A percentile compares a stretch with the other conserved stretches of the same genome.
Conservation (phyloP, 345 rosid species). For the Acer negundo region DNA sequence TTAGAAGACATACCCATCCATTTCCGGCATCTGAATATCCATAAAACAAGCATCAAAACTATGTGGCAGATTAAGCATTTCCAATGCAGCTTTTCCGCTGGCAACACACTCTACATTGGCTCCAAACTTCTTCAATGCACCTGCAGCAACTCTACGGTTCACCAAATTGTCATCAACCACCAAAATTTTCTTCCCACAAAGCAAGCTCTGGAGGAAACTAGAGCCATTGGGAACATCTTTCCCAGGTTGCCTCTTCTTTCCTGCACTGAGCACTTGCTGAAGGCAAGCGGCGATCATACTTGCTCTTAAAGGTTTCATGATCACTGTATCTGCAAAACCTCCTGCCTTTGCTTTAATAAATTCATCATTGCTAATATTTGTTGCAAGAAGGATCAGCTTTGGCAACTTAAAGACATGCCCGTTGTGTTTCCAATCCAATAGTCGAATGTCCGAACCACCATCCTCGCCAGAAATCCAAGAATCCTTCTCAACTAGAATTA, state of each 20-base stretch:
- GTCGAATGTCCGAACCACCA: conserved; percentile 31
- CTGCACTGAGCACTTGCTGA: conserved; percentile 73
- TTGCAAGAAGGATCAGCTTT: conserved; percentile 73
- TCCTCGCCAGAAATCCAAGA: conserved; percentile 70
- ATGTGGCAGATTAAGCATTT: conserved; percentile 78
- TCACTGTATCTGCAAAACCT: conserved; percentile 87
- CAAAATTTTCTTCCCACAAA: conserved; percentile 76
- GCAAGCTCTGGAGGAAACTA: conserved; percentile 52
- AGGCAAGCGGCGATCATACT: conserved; percentile 97
- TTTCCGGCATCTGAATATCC: conserved; percentile 99
- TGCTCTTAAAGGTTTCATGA: conserved; percentile 94
- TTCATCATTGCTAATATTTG: conserved; percentile 63
- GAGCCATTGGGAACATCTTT: conserved; percentile 45
- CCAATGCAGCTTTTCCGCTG: conserved; percentile 81
- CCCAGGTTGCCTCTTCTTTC: conserved; percentile 60
- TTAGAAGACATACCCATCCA: conserved; percentile 77
- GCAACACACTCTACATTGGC: conserved; percentile 86
- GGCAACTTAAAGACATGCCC: conserved; percentile 54
- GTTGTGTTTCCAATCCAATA: conserved; percentile 49
- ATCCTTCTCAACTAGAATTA: conserved; percentile 91
- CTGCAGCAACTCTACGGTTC: conserved; percentile 92
- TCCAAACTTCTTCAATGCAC: conserved; percentile 92
- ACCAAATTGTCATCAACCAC: conserved; percentile 93
- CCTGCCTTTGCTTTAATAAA: conserved; percentile 71
- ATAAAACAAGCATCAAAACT: conserved; percentile 93